These are phyloP conservation scores for Hemisphaericaspora xylofermentans DNA, from an alignment of 1,139 yeast genomes.

Conservation along the genomic window DNA sequence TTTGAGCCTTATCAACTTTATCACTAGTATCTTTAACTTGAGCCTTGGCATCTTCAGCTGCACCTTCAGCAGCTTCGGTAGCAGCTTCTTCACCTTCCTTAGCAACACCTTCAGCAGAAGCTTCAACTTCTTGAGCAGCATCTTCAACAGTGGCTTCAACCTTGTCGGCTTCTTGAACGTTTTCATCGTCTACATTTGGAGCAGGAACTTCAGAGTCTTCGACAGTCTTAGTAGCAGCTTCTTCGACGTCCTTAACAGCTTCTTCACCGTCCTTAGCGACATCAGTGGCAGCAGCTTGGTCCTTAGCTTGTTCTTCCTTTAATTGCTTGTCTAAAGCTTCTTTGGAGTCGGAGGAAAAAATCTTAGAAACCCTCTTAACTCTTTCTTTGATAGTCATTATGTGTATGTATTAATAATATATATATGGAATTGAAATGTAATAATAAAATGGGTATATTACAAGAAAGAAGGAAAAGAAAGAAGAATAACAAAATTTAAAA, in stretches of 20 bases:
- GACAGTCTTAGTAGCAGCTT: constrained; percentile 12
- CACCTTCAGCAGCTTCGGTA: too few relatives aligned
- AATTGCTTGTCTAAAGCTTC: constrained; percentile 12
- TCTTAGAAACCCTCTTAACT: constrained; percentile 47
- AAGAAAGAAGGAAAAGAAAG: constrained; percentile 4
- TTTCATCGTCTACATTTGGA: constrained; percentile 8
- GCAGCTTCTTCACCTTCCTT: constrained; percentile 14
- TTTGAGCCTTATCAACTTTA: constrained; percentile 31
- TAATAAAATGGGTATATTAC: neutral
- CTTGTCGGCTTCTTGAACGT: constrained; percentile 12
- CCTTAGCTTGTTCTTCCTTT: constrained; percentile 9
- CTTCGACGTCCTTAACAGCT: constrained; percentile 13
- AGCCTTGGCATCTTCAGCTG: constrained; percentile 30
- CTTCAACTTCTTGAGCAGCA: constrained; percentile 12
- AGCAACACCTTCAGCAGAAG: constrained; percentile 12
- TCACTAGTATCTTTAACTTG: constrained; percentile 28
- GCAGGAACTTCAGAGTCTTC: constrained; percentile 12
- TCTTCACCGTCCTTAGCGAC: constrained; percentile 6
- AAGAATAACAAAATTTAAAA: neutral
- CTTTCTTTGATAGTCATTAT: constrained; percentile 46
- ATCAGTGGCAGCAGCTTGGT: constrained; percentile 8
- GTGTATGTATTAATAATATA: neutral
- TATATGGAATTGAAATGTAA: neutral
- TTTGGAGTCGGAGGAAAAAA: constrained; percentile 29
- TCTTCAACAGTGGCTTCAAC: constrained; percentile 15